A percentile compares a stretch with the other conserved stretches of the same genome.
Evolutionary conservation across 306 rosid species (phyloP).

Genomic region (Cucurbita moschata): DNA sequence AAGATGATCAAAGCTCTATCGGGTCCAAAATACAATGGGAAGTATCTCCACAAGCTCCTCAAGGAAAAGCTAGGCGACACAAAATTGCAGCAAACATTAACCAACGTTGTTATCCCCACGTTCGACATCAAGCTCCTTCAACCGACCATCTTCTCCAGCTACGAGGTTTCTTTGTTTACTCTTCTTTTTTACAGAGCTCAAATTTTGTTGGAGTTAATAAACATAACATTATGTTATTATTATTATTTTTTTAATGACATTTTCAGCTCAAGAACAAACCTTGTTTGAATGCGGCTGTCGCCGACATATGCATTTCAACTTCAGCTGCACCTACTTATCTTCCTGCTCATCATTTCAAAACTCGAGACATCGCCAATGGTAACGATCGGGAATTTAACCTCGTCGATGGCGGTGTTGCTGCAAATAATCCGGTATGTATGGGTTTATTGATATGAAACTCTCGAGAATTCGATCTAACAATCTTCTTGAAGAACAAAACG

Average conservation of each 20-base stretch:
- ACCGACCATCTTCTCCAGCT: slow-evolving; percentile 23
- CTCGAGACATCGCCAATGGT: background rate
- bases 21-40: slow-evolving; percentile 27
- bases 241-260: too few species aligned
- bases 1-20: background rate
- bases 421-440: slow-evolving; percentile 29
- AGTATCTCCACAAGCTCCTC: slow-evolving; percentile 19
- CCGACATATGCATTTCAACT: slow-evolving; percentile 29
- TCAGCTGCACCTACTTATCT: slow-evolving; percentile 15
- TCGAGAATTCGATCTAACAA: too few species aligned
- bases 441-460: too few species aligned
- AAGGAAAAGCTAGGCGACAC: slow-evolving; percentile 19
- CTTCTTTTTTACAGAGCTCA: too few species aligned
- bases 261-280: slow-evolving; percentile 14
- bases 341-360: slow-evolving; percentile 17
- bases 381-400: slow-evolving; percentile 23
- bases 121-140: slow-evolving; percentile 28
- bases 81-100: slow-evolving; percentile 15
- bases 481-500: too few species aligned
- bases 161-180: slow-evolving; percentile 8
- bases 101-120: slow-evolving; percentile 29
- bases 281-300: slow-evolving; percentile 19
- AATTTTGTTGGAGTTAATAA: too few species aligned
- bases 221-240: too few species aligned
- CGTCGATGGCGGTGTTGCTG: slow-evolving; percentile 30